A percentile compares a stretch with the other conserved stretches of the same genome.
phyloP scores from a whole-genome alignment of 768 basidiomycete species.

The Phaeotremella fagi region DNA sequence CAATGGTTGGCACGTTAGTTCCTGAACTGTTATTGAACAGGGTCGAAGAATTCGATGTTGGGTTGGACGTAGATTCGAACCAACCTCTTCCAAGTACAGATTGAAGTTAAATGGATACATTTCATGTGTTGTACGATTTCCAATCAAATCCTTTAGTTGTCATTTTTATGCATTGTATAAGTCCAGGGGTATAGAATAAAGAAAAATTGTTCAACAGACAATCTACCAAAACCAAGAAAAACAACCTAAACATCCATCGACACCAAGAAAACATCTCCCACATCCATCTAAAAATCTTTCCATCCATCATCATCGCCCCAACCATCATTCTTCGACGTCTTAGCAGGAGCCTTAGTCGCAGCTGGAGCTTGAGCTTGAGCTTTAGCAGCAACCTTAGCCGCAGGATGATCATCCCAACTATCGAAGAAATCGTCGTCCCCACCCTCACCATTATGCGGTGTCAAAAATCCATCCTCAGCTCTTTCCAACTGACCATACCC shows the following conservation, averaged over 20 bases:
- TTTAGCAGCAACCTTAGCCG: conserved; percentile 27
- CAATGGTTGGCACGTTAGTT: conserved; percentile 64
- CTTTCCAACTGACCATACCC: conserved; percentile 32
- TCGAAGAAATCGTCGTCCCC: conserved; percentile 60
- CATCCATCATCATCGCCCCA: conserved; percentile 57
- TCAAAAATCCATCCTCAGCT: conserved; percentile 34
- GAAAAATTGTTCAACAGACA: too few species aligned
- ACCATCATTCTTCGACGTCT: conserved; percentile 17
- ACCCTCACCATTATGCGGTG: conserved; percentile 46
- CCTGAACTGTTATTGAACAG: conserved; percentile 70
- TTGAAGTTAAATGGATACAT: too few species aligned
- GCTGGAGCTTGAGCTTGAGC: not conserved
- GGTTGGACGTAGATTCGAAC: too few species aligned
- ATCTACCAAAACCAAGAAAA: too few species aligned
- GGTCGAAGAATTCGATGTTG: too few species aligned
- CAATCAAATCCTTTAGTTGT: too few species aligned
- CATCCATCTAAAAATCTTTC: conserved; percentile 63
- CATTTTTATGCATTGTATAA: too few species aligned
- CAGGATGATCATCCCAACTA: conserved; percentile 51
- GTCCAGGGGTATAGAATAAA: too few species aligned
- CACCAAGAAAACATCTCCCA: too few species aligned
- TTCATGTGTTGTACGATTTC: too few species aligned
- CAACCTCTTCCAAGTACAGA: too few species aligned
- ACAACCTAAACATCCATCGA: too few species aligned
- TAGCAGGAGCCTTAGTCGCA: not conserved